Evolutionary conservation across 768 basidiomycete species (phyloP).

Genomic region (Phaffia tasmanica): DNA sequence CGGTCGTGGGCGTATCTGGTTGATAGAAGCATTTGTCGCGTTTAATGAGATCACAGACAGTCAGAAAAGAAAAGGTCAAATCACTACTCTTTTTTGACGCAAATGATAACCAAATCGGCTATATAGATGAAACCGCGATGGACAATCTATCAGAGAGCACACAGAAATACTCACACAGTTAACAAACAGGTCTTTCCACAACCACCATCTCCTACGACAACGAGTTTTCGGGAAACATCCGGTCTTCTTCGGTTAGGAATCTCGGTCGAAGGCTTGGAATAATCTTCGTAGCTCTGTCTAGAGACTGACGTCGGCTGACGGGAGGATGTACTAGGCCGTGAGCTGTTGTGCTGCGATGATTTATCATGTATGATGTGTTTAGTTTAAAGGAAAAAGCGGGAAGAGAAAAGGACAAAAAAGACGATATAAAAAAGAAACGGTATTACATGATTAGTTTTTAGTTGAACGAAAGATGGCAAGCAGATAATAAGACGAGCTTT

Average conservation of each 20-base stretch:
- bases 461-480: no score
- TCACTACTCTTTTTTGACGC: no score
- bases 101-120: background rate
- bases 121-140: background rate
- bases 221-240: slow-evolving; percentile 22
- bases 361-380: no score
- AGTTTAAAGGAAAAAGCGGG: no score
- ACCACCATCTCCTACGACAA: slow-evolving; percentile 26
- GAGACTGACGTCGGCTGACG: slow-evolving; percentile 16
- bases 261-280: slow-evolving; percentile 1
- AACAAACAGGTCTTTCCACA: slow-evolving; percentile 26
- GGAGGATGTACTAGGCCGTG: background rate
- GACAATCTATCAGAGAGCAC: background rate
- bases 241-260: slow-evolving; percentile 7
- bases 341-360: no score
- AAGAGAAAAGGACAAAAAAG: no score
- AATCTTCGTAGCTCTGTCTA: slow-evolving; percentile 19
- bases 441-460: no score
- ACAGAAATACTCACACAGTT: slow-evolving; percentile 14
- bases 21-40: slow-evolving; percentile 11
- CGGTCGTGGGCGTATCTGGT: slow-evolving; percentile 24
- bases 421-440: no score
- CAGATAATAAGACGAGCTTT: no score
- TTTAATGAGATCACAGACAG: background rate
- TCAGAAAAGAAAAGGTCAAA: background rate